Base-by-base conservation (phyloP, 164 flowering plant species). In the Cinnamomum chago region DNA sequence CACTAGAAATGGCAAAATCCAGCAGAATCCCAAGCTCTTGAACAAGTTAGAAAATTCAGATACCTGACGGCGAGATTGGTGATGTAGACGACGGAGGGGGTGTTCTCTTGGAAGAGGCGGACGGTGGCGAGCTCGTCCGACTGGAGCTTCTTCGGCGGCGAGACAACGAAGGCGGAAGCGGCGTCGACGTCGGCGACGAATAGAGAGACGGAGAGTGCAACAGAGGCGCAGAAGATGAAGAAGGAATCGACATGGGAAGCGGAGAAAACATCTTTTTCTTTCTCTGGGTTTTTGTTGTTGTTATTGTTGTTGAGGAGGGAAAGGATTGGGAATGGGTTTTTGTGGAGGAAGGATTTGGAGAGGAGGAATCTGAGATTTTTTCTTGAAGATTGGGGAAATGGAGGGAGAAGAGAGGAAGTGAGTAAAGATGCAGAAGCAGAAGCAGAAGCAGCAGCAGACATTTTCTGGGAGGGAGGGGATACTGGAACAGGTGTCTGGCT, bases 71-170 rank as follows among this genome's bases (percentile, higher is more conserved):
- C 99, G 4, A 95, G 96, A 76, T 95, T 95, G 74, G 99, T 95
- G 75, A 95, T 95, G 82, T 92, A 93, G 52, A 95, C 98, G 72
- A 95, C 97, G n/a, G 99, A 95, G 10, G 97, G 99, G 30, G 97
- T 95, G 74, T 95, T 95, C 82, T 90, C 92, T 82, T 89, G 94
- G 69, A 95, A 95, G 5, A 95, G 87, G 3, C 90, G 90, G 73
- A 95, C 98, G 7, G 99, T 95, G 68, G 99, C 94, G 55, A 93
- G 92, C 88, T 95, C 98, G 76, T 95, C 99, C 24, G 91, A 40
- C 90, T 95, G 99, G 81, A 95, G 82, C 74, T 90, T 95, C 77
- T 92, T 76, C 5, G 93, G 85, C 20, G 87, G 5, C 10, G 88
- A 87, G 68, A 89, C 89, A 1, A 93, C 94, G 78, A 95, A 95